phyloP scores from a whole-genome alignment of 78 protist genomes.

The Cavenderia fasciculata region DNA sequence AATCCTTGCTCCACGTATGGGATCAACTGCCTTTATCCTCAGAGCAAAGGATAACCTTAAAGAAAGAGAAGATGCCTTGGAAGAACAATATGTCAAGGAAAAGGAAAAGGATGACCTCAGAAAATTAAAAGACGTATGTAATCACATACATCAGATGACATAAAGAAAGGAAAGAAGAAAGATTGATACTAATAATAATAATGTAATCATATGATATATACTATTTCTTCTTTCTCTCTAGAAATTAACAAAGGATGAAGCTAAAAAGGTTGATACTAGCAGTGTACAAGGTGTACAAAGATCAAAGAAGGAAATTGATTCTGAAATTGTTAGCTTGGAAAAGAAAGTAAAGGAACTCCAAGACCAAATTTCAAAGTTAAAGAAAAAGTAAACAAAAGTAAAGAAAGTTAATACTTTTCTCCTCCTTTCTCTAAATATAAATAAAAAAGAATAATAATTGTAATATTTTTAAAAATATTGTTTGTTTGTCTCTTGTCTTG shows the following conservation, averaged over 20 bases:
- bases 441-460: not conserved
- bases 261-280: not conserved
- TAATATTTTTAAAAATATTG: not conserved
- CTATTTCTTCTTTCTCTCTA: not conserved
- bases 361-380: conserved; percentile 2
- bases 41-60: conserved; percentile 28
- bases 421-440: not conserved
- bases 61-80: conserved; percentile 77
- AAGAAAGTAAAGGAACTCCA: conserved; percentile 18
- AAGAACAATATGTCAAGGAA: conserved; percentile 34
- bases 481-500: not conserved
- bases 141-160: not conserved
- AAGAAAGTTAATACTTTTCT: not conserved
- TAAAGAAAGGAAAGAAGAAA: not conserved
- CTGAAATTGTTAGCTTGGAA: no score
- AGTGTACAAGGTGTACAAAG: not conserved
- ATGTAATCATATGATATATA: no score
- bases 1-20: not conserved
- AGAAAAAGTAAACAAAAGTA: conserved; percentile 4
- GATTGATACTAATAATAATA: not conserved
- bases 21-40: not conserved
- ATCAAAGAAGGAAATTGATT: no score
- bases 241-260: conserved; percentile 3
- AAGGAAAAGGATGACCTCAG: conserved; percentile 70
- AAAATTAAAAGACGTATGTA: conserved; percentile 20